Base-by-base conservation (phyloP, 2,329 filamentous ascomycete genomes). In the Colletotrichum phormii region DNA sequence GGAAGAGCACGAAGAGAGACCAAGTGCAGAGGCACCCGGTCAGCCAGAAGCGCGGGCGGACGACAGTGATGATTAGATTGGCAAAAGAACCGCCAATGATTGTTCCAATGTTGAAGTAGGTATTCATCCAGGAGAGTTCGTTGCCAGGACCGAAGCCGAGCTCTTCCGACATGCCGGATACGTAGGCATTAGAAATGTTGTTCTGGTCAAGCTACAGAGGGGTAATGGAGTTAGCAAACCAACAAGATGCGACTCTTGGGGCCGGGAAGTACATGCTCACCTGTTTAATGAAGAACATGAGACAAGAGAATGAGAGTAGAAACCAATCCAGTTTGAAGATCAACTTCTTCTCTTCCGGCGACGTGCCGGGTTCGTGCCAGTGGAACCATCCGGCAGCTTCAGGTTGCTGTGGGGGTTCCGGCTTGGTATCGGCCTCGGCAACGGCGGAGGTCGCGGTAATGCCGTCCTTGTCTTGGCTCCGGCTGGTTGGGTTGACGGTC, bases 271-370 rank as follows among this genome's bases (percentile, higher is more conserved):
- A 54, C 15, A 8, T 53, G 3, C 18, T 31, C 13, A 49, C 35
- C 61, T 79, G 78, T 72, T 88, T 88, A 73, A 85, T 80, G 72
- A 87, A 88, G 69, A 83, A 87, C 29, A 81, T 83, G 3, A 88
- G 75, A 60, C 86, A 88, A 12, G 81, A 82, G 71, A 75, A 81
- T 13, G 75, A 78, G 7, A 83, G 46, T 7, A 88, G 80, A 70
- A 87, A 88, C 77, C 83, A 84, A 75, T 88, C 87, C 31, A 88
- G 82, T 77, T 89, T 88, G 66, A 84, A 80, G 22, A 87, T 81
- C 11, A 89, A 82, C 53, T 78, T 80, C 68, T 84, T 84, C 76
- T 89, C 84, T 72, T 82, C 80, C 2, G 77, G 78, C 11, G 79
- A 81, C 0, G 82, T 85, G 35, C 80, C 80, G 1, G 82, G 81